These are phyloP conservation scores for Lophiotrema nucula DNA, from an alignment of 495 filamentous ascomycete species.

Conservation along the genomic window DNA sequence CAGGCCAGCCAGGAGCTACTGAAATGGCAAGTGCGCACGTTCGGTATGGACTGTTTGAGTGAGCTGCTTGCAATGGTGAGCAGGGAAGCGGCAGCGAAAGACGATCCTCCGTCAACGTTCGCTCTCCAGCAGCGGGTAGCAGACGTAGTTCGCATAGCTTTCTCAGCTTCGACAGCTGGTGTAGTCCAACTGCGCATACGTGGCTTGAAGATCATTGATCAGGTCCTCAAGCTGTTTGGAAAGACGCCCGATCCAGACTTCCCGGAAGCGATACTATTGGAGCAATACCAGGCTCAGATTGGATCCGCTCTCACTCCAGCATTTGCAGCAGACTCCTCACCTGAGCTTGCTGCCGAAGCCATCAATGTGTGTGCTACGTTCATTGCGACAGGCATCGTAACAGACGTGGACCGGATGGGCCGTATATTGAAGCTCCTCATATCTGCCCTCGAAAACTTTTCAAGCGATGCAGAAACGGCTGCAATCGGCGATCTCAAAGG, in stretches of 20 bases:
- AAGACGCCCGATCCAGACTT: slow-evolving; percentile 95
- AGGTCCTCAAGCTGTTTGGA: slow-evolving; percentile 91
- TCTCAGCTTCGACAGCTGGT: slow-evolving; percentile 91
- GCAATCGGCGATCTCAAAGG: slow-evolving; percentile 91
- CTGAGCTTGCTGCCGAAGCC: slow-evolving; percentile 89
- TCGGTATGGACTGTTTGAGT: slow-evolving; percentile 87
- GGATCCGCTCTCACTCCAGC: slow-evolving; percentile 94
- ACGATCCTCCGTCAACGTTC: slow-evolving; percentile 67
- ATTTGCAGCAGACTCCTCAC: slow-evolving; percentile 92
- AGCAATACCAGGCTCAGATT: slow-evolving; percentile 98
- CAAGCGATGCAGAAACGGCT: slow-evolving; percentile 72
- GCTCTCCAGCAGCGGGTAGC: slow-evolving; percentile 81
- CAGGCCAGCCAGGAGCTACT: slow-evolving; percentile 78
- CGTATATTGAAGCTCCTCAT: slow-evolving; percentile 91
- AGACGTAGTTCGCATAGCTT: slow-evolving; percentile 95
- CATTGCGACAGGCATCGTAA: slow-evolving; percentile 95
- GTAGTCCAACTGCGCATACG: slow-evolving; percentile 85
- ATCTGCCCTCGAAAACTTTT: slow-evolving; percentile 88
- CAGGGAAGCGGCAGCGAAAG: slow-evolving; percentile 66
- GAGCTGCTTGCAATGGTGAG: slow-evolving; percentile 74
- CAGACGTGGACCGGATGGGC: slow-evolving; percentile 96
- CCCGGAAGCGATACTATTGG: slow-evolving; percentile 87
- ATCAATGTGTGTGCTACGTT: slow-evolving; percentile 98
- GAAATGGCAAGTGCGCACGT: slow-evolving; percentile 93
- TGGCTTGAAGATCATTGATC: slow-evolving; percentile 89